Percentiles rank a stretch among this genome's conserved stretches.
Conservation (phyloP, 2,329 filamentous ascomycete species). For the Lachnellula occidentalis region DNA sequence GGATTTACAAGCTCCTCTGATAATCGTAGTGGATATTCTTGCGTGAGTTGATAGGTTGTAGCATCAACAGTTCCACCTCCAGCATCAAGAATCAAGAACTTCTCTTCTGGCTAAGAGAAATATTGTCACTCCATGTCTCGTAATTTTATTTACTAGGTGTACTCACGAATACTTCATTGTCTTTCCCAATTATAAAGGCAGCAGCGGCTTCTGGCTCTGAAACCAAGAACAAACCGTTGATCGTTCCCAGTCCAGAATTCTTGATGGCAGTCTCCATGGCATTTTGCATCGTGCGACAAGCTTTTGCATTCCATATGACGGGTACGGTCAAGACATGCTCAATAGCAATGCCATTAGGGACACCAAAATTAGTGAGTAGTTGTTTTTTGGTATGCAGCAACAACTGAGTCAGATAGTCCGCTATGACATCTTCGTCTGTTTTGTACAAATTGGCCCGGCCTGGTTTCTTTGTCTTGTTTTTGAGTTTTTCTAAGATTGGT, state of each 20-base stretch:
- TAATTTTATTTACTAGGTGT: not conserved
- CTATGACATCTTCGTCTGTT: slow-evolving; percentile 12
- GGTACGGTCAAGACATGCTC: slow-evolving; percentile 16
- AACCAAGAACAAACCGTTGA: slow-evolving; percentile 25
- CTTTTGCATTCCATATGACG: slow-evolving; percentile 11
- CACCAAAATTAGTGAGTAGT: not conserved
- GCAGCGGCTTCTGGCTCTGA: slow-evolving; percentile 14
- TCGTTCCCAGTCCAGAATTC: slow-evolving; percentile 4
- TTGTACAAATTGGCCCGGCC: not conserved
- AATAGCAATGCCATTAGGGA: not conserved
- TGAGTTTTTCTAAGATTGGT: slow-evolving; percentile 4
- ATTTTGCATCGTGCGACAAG: slow-evolving; percentile 15
- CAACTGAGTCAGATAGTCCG: slow-evolving; percentile 11
- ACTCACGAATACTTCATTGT: slow-evolving; percentile 3
- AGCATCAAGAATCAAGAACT: slow-evolving; percentile 21
- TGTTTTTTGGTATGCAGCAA: slow-evolving; percentile 14
- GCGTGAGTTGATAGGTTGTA: slow-evolving; percentile 23
- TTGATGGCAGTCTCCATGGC: slow-evolving; percentile 10
- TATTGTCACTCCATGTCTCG: not conserved
- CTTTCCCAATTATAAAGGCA: slow-evolving; percentile 5
- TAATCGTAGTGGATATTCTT: slow-evolving; percentile 18
- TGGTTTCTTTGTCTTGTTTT: slow-evolving; percentile 1
- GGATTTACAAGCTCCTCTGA: slow-evolving; percentile 17
- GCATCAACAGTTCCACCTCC: slow-evolving; percentile 28
- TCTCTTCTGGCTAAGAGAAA: slow-evolving; percentile 14